Base-by-base conservation (phyloP, 805 yeast genomes). In the Naumovozyma castellii region DNA sequence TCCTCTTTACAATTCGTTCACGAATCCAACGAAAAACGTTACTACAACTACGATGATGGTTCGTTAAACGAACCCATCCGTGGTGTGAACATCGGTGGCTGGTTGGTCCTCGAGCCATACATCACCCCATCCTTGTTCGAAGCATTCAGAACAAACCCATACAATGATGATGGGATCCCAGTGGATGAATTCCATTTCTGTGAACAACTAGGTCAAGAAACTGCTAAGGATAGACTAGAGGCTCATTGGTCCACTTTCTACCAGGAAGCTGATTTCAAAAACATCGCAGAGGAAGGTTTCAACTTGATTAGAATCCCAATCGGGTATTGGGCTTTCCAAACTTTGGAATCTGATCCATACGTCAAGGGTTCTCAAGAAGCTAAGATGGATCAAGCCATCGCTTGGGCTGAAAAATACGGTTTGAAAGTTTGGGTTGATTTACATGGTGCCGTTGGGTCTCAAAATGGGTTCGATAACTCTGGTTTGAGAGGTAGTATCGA, bases 391-490 rank as follows among this genome's bases (percentile, higher is more conserved):
- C 64, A 71, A 54, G 95, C 95, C 13, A 64, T 88, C 32, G 71
- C 57, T 14, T 90, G 96, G 96, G 76, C 84, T 33, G 60, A 74
- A 36, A 64, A 67, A 14, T 54, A 78, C 47, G 72, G 69, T 32
- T 56, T 88, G 46, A 78, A 79, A 56, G 94, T 77, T 18, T 86
- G 95, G 96, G 72, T 88, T 34, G 97, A 90, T 61, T 64, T 88
- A 54, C 97, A 88, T 59, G 97, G 97, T 46, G 94, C 83, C n/a
- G 94, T 95, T 27, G 97, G 96, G 17, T 83, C 95, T 17, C 97
- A 88, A 62, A 88, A 88, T 59, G 97, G 97, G 12, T 90, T 86
- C 55, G 97, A 88, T 62, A 88, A 88, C 67, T 84, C 95, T 6
- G 97, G 97, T 19, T 65, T 75, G 46, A 73, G 95, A 53, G 96